Percentiles rank a stretch among this genome's conserved stretches.
phyloP scores from a whole-genome alignment of 1,284 basidiomycete species.

The Marasmius tenuissimus region DNA sequence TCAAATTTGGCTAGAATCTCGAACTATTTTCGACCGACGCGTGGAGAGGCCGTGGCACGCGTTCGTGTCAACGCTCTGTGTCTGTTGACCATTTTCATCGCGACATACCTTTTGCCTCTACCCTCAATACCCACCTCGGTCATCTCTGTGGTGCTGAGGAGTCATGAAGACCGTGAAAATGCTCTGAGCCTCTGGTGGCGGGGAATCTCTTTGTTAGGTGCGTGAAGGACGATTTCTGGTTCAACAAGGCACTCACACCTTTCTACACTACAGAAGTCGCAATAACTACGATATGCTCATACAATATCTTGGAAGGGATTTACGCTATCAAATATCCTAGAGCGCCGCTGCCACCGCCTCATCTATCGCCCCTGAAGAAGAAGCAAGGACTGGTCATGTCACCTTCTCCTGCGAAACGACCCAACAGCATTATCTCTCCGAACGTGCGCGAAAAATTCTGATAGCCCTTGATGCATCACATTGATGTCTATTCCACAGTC shows the following conservation, averaged over 20 bases:
- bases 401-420: constrained; percentile 9
- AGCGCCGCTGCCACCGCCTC: constrained; percentile 6
- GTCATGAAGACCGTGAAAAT: background rate
- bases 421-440: constrained; percentile 8
- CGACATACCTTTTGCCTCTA: constrained; percentile 12
- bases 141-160: background rate
- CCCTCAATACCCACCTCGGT: constrained; percentile 7
- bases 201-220: constrained; percentile 9
- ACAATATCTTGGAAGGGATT: constrained; percentile 11
- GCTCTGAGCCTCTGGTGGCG: background rate
- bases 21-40: constrained; percentile 10
- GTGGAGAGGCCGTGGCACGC: constrained; percentile 10
- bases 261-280: constrained; percentile 6
- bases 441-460: constrained; percentile 1
- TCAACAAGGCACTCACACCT: background rate
- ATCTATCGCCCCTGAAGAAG: constrained; percentile 7
- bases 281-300: background rate
- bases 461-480: background rate
- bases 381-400: constrained; percentile 7
- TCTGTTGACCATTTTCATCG: constrained; percentile 7
- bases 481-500: background rate
- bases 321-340: constrained; percentile 14
- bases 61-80: constrained; percentile 9
- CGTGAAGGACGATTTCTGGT: background rate
- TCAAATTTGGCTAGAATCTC: background rate